Evolutionary conservation across 169 alveolate genomes (phyloP), one percentile per base, ranked within the genome.

Genomic region (Babesia ovata): DNA sequence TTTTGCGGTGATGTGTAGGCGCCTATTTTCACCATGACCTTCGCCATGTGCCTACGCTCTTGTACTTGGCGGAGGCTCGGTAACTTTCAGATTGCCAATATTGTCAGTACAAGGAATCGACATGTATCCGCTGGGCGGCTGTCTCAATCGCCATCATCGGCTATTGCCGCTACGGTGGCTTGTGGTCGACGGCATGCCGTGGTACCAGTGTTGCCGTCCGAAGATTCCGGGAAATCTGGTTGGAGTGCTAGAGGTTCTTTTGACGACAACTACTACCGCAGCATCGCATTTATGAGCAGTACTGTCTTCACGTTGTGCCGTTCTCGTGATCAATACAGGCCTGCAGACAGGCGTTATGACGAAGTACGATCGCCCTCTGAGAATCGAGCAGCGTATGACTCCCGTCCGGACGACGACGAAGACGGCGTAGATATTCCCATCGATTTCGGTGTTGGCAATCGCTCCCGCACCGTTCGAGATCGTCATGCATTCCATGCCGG

Each of bases 401-500:
- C 45, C 16, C 50, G 28, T 36, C 22, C 33, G 6, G 70, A 61
- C 28, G 76, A 67, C 58, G 24, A 29, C 44, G 58, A 29, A 9
- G 63, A 50, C n/a, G 60, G 76, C 6, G 66, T 67, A 6, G 66
- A 67, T 36, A 67, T 67, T 13, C 76, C 76, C 0, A 67, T 67
- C 17, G 76, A 67, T 36, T 67, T 67, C 26, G 76, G 76, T 10
- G 48, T 39, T 4, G 39, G 44, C 26, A 2, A 44, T 28, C 22
- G 46, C 22, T 16, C 73, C 16, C 36, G 24, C 58, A 3, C 48
- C 60, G 22, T 45, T 13, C 28, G 62, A 29, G 36, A 44, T 7
- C 21, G 10, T 49, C 13, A 14, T 17, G 10, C 29, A 8, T 62
- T 59, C 4, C 24, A 52, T 24, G 17, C 61, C 16, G 49, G 60